Evolutionary conservation across 805 yeast species (phyloP), one percentile per base, ranked within the genome.

Genomic region (Priceomyces haplophilus): DNA sequence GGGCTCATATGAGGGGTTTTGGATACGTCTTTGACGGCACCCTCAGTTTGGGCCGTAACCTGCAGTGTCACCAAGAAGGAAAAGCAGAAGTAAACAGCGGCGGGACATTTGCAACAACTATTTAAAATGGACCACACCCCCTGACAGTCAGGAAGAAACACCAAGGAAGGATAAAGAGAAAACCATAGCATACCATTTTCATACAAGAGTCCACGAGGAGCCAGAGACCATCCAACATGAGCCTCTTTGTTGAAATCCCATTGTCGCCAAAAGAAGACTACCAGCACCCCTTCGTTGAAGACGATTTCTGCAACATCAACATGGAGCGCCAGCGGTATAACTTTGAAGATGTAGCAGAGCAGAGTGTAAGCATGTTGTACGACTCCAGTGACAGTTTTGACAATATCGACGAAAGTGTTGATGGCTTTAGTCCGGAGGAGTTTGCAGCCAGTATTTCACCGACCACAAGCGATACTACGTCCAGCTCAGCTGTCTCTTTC

Each of bases 51-150:
- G 8, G 15, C 5, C n/a, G n/a, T 27, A n/a, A 4, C 31, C 8
- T 27, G 31, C 31, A 27, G 11, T n/a, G n/a, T 6, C 31, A 27
- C 15, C 15, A n/a, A 11, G 15, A 27, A 27, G 31, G n/a, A 21
- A 27, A 27, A 12, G 15, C 7, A 27, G 5, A 10, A 15, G 5
- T 12, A 27, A 15, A 10, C 11, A 10, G 31, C 15, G 15, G 31
- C 15, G 15, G 31, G 24, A 34, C 15, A 34, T 34, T 32, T 34
- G 37, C 37, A 34, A 21, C 37, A 34, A 32, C 35, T 34, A 34
- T 34, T 13, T 34, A 34, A 34, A 34, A n/a, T 21, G 15, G 31
- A 12, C 10, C n/a, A 27, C 31, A 27, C 31, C 31, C 31, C 31
- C 31, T 27, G 15, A 27, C n/a, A n/a, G 15, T 6, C 31, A 10